A percentile compares a stretch with the other conserved stretches of the same genome.
Conservation (phyloP, 768 basidiomycete species). For the Boletus tylopilopsis region DNA sequence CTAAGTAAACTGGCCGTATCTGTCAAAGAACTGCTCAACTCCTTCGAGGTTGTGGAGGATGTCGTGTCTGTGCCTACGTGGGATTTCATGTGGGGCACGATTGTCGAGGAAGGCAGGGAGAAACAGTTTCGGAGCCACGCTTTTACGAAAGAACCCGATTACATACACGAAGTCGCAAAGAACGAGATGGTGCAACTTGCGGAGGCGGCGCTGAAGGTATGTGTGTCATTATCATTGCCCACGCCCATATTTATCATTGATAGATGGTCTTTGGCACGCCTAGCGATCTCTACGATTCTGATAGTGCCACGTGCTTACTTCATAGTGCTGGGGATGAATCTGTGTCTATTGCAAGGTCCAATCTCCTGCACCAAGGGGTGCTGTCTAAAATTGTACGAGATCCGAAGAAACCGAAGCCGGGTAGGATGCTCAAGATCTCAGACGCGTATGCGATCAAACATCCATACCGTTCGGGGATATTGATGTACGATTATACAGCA, state of each 20-base stretch:
- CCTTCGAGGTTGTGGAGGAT: slow-evolving; percentile 52
- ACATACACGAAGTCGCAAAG: slow-evolving; percentile 13
- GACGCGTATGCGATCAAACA: slow-evolving; percentile 45
- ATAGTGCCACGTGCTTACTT: slow-evolving; percentile 55
- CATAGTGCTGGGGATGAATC: slow-evolving; percentile 50
- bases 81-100: slow-evolving; percentile 73
- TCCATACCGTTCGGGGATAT: not conserved
- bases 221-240: not conserved
- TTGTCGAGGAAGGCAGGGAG: slow-evolving; percentile 74
- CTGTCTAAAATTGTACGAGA: slow-evolving; percentile 66
- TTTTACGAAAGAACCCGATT: slow-evolving; percentile 44
- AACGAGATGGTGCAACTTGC: slow-evolving; percentile 49
- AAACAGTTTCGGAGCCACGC: slow-evolving; percentile 58
- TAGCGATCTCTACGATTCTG: slow-evolving; percentile 60
- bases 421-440: slow-evolving; percentile 72
- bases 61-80: slow-evolving; percentile 42
- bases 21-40: slow-evolving; percentile 39
- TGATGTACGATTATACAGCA: slow-evolving; percentile 37
- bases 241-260: not conserved
- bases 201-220: slow-evolving; percentile 71
- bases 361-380: slow-evolving; percentile 60
- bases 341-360: slow-evolving; percentile 54
- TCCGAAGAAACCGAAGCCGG: slow-evolving; percentile 60
- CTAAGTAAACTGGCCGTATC: slow-evolving; percentile 39
- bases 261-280: slow-evolving; percentile 81